Base-by-base conservation (phyloP, 768 basidiomycete species). In the Pholiota microspora region DNA sequence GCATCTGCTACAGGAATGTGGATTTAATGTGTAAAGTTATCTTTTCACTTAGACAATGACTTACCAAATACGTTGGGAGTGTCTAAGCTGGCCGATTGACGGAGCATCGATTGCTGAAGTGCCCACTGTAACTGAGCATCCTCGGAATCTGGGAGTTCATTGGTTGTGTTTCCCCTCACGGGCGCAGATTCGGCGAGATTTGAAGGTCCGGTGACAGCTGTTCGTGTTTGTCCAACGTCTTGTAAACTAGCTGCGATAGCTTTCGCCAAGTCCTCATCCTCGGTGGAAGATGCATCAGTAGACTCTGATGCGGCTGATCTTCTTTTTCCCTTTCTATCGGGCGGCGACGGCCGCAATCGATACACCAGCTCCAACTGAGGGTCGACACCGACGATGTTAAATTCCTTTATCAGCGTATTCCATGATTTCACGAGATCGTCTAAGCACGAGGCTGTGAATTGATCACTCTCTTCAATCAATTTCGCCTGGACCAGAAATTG, bases 301-400 rank as follows among this genome's bases (percentile, higher is more conserved):
- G n/a, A 44, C 38, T 32, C 12, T 15, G 40, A 16, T n/a, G 27
- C 28, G 49, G 27, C 28, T 3, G 16, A 29, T 23, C 66, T 65
- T 2, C 56, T 32, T 51, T 65, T 70, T 27, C 58, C 38, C 42
- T 57, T 62, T 45, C 53, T 25, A 32, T 53, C 45, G 2, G 54
- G 49, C 23, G 61, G 55, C 42, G 73, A 54, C 38, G 73, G 68
- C 55, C 73, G 73, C 10, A 70, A 62, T 24, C 83, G 82, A 62
- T 88, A 88, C 0, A 83, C 68, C 29, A 85, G 58, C 51, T 79
- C 72, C 42, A 85, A 66, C 21, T 64, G 69, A 3, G 65, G 62
- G 51, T 79, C 72, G 10, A 85, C 68, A 9, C 62, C 65, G 0
- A 59, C 49, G 8, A 75, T 62, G 28, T 67, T 59, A 7, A 72